Percentiles rank a stretch among this genome's conserved stretches.
Evolutionary conservation across 2,329 filamentous ascomycete genomes (phyloP).

Genomic region (Venturia pyrina): DNA sequence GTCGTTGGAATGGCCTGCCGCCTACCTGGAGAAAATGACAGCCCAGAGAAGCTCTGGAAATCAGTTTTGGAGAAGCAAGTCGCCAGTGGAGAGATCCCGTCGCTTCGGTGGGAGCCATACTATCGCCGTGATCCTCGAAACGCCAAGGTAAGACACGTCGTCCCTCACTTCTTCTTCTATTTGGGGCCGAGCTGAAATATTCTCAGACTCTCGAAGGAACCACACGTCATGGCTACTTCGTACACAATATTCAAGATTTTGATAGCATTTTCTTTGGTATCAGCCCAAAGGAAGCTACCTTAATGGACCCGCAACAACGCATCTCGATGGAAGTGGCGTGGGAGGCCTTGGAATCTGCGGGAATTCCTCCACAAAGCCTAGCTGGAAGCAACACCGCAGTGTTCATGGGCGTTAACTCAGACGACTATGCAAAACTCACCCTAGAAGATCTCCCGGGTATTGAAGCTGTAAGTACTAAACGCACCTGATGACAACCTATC

Average conservation of each 20-base stretch:
- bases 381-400: conserved; percentile 12
- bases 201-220: not conserved
- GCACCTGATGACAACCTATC: not conserved
- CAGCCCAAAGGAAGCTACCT: conserved; percentile 14
- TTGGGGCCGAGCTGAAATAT: not conserved
- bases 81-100: not conserved
- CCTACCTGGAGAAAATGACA: not conserved
- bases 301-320: conserved; percentile 19
- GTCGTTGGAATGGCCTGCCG: not conserved
- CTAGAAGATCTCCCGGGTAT: conserved; percentile 20
- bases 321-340: conserved; percentile 17
- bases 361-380: conserved; percentile 9
- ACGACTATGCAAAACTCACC: conserved; percentile 11
- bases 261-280: conserved; percentile 19
- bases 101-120: not conserved
- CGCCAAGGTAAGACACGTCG: not conserved
- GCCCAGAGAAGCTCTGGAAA: not conserved
- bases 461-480: not conserved
- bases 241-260: conserved; percentile 16
- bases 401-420: conserved; percentile 5
- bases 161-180: not conserved
- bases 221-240: conserved; percentile 15
- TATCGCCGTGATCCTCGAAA: not conserved
- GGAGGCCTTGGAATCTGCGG: conserved; percentile 18
- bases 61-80: not conserved